These are phyloP conservation scores for Leccinum pellstonianum DNA, from an alignment of 768 basidiomycete genomes.

Conservation along the genomic window DNA sequence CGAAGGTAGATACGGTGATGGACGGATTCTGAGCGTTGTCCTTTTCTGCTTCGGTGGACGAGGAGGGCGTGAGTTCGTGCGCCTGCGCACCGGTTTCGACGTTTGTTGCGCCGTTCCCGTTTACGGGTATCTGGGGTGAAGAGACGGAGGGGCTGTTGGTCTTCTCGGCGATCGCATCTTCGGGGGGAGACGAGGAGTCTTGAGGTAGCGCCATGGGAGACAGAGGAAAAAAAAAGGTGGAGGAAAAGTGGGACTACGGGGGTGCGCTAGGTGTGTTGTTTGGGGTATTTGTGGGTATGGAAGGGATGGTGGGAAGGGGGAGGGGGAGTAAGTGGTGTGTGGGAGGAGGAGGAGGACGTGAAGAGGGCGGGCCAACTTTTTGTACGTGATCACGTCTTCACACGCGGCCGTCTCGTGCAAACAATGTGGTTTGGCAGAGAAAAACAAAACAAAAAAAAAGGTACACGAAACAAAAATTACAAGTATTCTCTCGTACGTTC, in stretches of 20 bases:
- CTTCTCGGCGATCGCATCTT: slow-evolving; percentile 22
- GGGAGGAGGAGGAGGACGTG: slow-evolving; percentile 20
- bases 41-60: slow-evolving; percentile 37
- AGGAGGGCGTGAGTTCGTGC: slow-evolving; percentile 30
- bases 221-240: background rate
- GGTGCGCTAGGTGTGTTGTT: background rate
- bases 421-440: slow-evolving; percentile 22
- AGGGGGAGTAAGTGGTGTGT: slow-evolving; percentile 12
- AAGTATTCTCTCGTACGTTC: background rate
- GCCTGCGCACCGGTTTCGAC: slow-evolving; percentile 26
- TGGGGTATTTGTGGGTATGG: slow-evolving; percentile 34
- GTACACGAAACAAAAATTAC: slow-evolving; percentile 2
- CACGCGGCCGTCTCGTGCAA: slow-evolving; percentile 28
- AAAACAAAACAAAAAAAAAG: background rate
- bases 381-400: slow-evolving; percentile 33
- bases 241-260: background rate
- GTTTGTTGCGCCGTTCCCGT: slow-evolving; percentile 26
- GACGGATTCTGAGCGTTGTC: slow-evolving; percentile 36
- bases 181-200: slow-evolving; percentile 16
- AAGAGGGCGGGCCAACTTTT: slow-evolving; percentile 23
- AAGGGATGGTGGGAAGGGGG: background rate
- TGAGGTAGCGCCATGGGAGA: slow-evolving; percentile 27
- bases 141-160: slow-evolving; percentile 18
- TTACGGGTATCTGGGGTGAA: slow-evolving; percentile 21
- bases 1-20: slow-evolving; percentile 34